Percentiles rank a stretch among this genome's conserved stretches.
Evolutionary conservation across 306 rosid genomes (phyloP).

Genomic region (Hippophae tibetana): DNA sequence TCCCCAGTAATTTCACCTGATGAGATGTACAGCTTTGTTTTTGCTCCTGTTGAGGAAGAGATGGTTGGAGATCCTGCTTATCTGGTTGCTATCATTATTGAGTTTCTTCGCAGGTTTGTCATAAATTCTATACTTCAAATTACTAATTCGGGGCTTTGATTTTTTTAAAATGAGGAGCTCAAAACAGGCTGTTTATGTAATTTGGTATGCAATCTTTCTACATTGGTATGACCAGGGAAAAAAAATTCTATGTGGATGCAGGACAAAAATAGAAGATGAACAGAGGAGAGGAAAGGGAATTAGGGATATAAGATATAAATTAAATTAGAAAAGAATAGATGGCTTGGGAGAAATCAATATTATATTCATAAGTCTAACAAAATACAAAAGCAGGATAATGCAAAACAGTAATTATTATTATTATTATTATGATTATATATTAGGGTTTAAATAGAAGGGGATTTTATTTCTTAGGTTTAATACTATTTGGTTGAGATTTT

Average conservation of each 20-base stretch:
- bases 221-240: not conserved
- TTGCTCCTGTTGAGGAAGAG: slow-evolving; percentile 83
- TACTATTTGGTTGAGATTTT: too few relatives aligned
- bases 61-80: slow-evolving; percentile 85
- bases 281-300: too few relatives aligned
- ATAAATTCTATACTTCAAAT: slow-evolving; percentile 9
- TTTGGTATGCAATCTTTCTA: slow-evolving; percentile 3
- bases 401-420: too few relatives aligned
- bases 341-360: too few relatives aligned
- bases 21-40: slow-evolving; percentile 79
- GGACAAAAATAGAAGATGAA: too few relatives aligned
- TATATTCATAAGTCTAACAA: too few relatives aligned
- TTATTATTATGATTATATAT: too few relatives aligned
- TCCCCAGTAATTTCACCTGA: slow-evolving; percentile 91
- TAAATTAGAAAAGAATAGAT: too few relatives aligned
- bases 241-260: not conserved
- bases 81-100: slow-evolving; percentile 71
- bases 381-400: too few relatives aligned
- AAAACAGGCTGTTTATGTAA: not conserved
- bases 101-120: slow-evolving; percentile 76
- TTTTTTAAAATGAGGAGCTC: not conserved
- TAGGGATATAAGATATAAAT: too few relatives aligned
- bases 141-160: slow-evolving; percentile 13
- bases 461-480: too few relatives aligned
- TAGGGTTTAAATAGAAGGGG: too few relatives aligned